Conservation (phyloP, 257 asterid genomes). For the Solanum dulcamara region DNA sequence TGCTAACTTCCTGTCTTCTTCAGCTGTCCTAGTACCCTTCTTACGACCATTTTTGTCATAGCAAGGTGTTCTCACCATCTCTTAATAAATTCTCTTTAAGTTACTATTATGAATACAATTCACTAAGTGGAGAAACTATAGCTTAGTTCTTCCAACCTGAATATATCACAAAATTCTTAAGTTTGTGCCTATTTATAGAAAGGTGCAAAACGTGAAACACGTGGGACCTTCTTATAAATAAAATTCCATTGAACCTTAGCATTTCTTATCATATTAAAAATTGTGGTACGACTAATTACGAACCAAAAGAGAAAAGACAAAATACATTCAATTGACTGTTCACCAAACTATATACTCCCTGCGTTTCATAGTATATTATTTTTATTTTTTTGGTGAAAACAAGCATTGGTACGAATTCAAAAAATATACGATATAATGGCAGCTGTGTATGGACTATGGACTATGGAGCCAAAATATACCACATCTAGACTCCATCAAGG, state of each 20-base stretch:
- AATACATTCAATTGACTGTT: background rate
- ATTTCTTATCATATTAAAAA: background rate
- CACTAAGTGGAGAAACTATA: background rate
- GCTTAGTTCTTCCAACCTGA: background rate
- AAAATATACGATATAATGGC: too few relatives aligned
- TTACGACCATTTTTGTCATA: background rate
- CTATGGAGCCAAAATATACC: too few relatives aligned
- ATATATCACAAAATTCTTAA: background rate
- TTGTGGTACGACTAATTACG: background rate
- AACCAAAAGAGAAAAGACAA: too few relatives aligned
- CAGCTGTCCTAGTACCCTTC: slow-evolving; percentile 1
- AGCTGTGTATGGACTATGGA: too few relatives aligned
- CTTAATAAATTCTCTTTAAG: background rate
- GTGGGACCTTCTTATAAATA: background rate
- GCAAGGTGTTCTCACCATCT: background rate
- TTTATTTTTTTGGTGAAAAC: too few relatives aligned
- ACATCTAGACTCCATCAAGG: too few relatives aligned
- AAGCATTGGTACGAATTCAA: too few relatives aligned
- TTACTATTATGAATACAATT: background rate
- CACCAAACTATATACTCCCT: background rate
- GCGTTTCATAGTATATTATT: background rate
- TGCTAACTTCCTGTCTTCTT: slow-evolving; percentile 5
- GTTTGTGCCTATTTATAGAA: background rate
- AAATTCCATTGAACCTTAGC: background rate
- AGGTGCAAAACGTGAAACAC: background rate